A percentile compares a stretch with the other conserved stretches of the same genome.
Evolutionary conservation across 495 filamentous ascomycete species (phyloP).

Genomic region (Neurospora tetraspora): DNA sequence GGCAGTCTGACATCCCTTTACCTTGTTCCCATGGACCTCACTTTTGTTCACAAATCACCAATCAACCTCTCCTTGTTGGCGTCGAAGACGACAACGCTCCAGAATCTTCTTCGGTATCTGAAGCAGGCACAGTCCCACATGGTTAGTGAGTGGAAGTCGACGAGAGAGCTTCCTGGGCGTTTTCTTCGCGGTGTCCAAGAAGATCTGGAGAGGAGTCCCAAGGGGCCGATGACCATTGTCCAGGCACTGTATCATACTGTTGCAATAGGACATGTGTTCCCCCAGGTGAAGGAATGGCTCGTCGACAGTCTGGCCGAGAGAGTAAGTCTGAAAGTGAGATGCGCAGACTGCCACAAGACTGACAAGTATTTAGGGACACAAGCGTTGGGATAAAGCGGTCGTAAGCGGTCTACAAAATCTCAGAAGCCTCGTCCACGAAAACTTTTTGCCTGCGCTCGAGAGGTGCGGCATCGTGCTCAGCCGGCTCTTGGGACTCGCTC

Average conservation of each 20-base stretch:
- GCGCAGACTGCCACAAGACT: neutral
- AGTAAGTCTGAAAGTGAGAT: conserved; percentile 35
- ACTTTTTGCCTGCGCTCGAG: conserved; percentile 78
- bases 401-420: conserved; percentile 66
- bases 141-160: conserved; percentile 66
- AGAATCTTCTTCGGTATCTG: conserved; percentile 77
- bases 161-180: conserved; percentile 65
- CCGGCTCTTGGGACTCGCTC: conserved; percentile 75
- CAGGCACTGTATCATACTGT: conserved; percentile 79
- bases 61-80: conserved; percentile 72
- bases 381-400: conserved; percentile 89
- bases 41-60: conserved; percentile 70
- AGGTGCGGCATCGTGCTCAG: conserved; percentile 73
- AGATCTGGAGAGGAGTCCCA: conserved; percentile 36
- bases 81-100: conserved; percentile 75
- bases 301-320: conserved; percentile 78
- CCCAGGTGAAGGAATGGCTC: conserved; percentile 74
- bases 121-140: conserved; percentile 66
- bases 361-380: conserved; percentile 56
- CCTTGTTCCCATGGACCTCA: conserved; percentile 70
- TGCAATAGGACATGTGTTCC: conserved; percentile 71
- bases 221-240: conserved; percentile 42
- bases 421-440: conserved; percentile 69
- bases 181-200: conserved; percentile 71
- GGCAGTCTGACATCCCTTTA: conserved; percentile 32